Percentiles rank a stretch among this genome's conserved stretches.
phyloP scores from a whole-genome alignment of 306 rosid genomes.

The Cucurbita ficifolia region DNA sequence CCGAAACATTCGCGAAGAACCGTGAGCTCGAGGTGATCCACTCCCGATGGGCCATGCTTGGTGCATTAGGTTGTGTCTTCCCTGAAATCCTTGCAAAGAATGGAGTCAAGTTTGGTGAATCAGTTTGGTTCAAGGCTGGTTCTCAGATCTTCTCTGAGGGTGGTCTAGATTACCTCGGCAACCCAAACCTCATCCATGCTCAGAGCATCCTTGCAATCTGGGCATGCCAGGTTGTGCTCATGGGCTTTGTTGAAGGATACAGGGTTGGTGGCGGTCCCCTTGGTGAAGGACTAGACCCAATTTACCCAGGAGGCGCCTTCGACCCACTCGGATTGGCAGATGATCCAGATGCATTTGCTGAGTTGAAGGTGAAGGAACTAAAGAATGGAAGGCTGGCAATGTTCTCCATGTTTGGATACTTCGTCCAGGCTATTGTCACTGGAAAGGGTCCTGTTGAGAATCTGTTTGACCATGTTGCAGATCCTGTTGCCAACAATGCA shows the following conservation, averaged over 20 bases:
- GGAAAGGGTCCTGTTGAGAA: conserved; percentile 89
- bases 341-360: conserved; percentile 96
- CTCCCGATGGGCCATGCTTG: conserved; percentile 92
- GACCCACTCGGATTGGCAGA: conserved; percentile 96
- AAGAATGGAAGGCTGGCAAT: conserved; percentile 86
- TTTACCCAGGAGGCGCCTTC: conserved; percentile 92
- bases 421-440: conserved; percentile 90
- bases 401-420: conserved; percentile 89
- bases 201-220: conserved; percentile 96
- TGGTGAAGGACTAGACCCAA: conserved; percentile 89
- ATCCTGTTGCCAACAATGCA: conserved; percentile 81
- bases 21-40: conserved; percentile 92
- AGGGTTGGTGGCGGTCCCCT: conserved; percentile 95
- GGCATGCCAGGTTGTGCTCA: conserved; percentile 85
- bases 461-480: conserved; percentile 73
- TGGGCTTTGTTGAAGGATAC: conserved; percentile 92
- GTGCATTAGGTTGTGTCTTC: conserved; percentile 73
- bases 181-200: conserved; percentile 85
- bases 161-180: conserved; percentile 88
- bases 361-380: conserved; percentile 78
- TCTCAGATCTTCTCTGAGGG: conserved; percentile 91
- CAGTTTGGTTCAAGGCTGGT: conserved; percentile 97
- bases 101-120: conserved; percentile 83
- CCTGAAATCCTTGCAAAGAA: conserved; percentile 75
- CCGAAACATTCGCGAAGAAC: conserved; percentile 84